Evolutionary conservation across 345 rosid species (phyloP).

Genomic region (Euphorbia tirucalli): DNA sequence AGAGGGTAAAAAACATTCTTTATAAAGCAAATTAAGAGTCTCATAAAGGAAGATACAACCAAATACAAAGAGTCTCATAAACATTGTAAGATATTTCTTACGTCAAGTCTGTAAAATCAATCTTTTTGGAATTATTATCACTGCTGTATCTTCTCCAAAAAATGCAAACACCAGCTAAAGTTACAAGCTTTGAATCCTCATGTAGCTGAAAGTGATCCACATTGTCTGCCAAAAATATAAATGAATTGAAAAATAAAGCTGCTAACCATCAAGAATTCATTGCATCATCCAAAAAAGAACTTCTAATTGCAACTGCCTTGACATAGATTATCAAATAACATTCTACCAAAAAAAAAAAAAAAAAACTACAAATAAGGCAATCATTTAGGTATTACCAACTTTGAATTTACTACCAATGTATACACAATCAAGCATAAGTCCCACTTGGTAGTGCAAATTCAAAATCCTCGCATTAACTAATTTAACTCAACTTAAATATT

Average conservation of each 20-base stretch:
- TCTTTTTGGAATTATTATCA: slow-evolving; percentile 23
- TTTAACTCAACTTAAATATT: neutral
- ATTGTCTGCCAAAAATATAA: slow-evolving; percentile 38
- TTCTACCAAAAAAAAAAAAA: too few relatives aligned
- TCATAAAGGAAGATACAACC: neutral
- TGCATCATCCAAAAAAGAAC: neutral
- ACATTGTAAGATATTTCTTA: slow-evolving; percentile 27
- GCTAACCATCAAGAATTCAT: neutral
- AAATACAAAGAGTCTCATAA: neutral
- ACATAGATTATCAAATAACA: neutral
- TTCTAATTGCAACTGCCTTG: neutral
- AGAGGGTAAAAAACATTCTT: too few relatives aligned
- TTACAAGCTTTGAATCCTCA: slow-evolving; percentile 33
- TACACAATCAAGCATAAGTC: neutral
- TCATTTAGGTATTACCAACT: neutral
- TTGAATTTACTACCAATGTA: neutral
- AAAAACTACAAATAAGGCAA: too few relatives aligned
- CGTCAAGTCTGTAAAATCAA: slow-evolving; percentile 85
- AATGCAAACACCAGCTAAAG: slow-evolving; percentile 21
- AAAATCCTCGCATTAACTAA: neutral
- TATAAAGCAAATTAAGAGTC: too few relatives aligned
- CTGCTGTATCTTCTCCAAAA: slow-evolving; percentile 42
- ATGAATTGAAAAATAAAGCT: neutral
- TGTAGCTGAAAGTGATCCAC: slow-evolving; percentile 34
- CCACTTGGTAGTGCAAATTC: neutral